These are phyloP conservation scores for Aspergillus texensis DNA, from an alignment of 2,329 filamentous ascomycete genomes.

Conservation along the genomic window DNA sequence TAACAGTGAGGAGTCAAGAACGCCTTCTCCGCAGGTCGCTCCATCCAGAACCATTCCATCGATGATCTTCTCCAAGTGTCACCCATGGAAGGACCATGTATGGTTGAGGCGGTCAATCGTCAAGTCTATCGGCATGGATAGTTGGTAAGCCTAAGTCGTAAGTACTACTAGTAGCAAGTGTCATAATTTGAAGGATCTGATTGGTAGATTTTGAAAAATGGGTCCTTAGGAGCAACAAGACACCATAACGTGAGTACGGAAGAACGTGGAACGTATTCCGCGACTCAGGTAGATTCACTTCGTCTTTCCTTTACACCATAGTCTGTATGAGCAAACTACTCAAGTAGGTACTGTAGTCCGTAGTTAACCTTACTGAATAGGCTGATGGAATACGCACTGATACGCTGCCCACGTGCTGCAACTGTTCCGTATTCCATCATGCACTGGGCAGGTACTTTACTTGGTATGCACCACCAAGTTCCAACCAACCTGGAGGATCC, in stretches of 20 bases:
- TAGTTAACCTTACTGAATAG: neutral
- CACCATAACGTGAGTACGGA: neutral
- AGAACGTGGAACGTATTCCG: neutral
- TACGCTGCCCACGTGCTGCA: slow-evolving; percentile 1
- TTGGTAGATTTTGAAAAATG: neutral
- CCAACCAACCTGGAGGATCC: neutral
- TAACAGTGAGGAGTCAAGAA: neutral
- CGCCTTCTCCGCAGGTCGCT: neutral
- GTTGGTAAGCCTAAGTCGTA: neutral
- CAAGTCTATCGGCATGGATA: neutral
- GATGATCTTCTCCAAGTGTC: slow-evolving; percentile 3
- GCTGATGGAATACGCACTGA: neutral
- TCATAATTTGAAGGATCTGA: neutral
- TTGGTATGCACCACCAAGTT: neutral
- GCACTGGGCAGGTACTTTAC: neutral
- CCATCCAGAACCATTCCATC: slow-evolving; percentile 8
- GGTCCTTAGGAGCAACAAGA: neutral
- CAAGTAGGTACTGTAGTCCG: neutral
- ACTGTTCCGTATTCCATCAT: neutral
- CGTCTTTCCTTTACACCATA: neutral
- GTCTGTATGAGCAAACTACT: neutral
- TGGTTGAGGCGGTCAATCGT: neutral
- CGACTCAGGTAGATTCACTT: neutral
- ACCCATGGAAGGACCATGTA: slow-evolving; percentile 2
- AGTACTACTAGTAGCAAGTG: neutral